Evolutionary conservation across 371 early-diverging fungal genomes (phyloP), one percentile per base, ranked within the genome.

Genomic region (Mucor racemosus): DNA sequence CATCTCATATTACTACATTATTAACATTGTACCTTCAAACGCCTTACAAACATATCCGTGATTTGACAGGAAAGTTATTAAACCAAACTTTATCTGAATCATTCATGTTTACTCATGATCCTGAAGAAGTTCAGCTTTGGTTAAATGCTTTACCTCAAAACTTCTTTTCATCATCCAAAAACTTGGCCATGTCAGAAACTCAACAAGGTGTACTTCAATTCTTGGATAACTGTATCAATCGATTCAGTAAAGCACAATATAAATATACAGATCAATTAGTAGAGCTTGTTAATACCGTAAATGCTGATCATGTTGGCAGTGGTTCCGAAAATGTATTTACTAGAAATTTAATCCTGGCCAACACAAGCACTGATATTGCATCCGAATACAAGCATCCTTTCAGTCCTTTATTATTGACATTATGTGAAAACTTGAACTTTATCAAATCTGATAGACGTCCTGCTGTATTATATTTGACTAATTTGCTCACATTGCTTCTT

Each of bases 31-130:
- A 84, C 66, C 81, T 89, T 40, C 77, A 76, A 17, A 85, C 86
- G 14, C 78, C 79, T 31, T 80, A 81, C 39, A 65, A 81, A 11
- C 80, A 83, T 40, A 82, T 89, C 53, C 79, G 78, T 19, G 55
- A 79, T 0, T 64, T 90, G 33, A 84, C 87, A 4, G 76, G 74
- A 36, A 79, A 77, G 35, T 68, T 87, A 2, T 63, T 90, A 5
- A 71, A 77, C 19, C 76, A 85, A 19, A 77, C 86, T 0, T 64
- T 92, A 5, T 70, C 86, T 9, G 86, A 85, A 4, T 87, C 90
- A 4, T 80, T 88, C 59, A 76, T 90, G 73, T 92, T 92, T 63
- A 75, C 82, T 8, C 87, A 89, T 62, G 84, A 88, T 58, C 78
- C 83, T 15, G 77, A 82, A 13, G 93, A 92, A 64, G 79, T 87